Conservation (phyloP, 2,329 filamentous ascomycete species). For the Fusarium miscanthi region DNA sequence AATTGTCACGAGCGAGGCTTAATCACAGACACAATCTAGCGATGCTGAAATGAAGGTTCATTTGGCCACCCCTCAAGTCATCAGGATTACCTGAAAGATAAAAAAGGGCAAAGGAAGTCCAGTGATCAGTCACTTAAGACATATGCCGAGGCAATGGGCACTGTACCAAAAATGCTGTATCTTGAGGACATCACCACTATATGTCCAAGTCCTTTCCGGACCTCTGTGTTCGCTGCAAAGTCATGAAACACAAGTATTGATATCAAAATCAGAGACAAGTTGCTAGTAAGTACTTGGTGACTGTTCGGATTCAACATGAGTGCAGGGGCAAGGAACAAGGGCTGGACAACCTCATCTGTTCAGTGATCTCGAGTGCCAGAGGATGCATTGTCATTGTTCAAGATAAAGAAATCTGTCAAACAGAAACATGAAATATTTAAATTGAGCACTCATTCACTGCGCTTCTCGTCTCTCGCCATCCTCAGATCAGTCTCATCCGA, state of each 20-base stretch:
- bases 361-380: neutral
- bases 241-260: neutral
- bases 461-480: neutral
- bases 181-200: neutral
- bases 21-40: neutral
- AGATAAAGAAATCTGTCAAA: neutral
- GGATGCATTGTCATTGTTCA: neutral
- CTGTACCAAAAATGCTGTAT: neutral
- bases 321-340: neutral
- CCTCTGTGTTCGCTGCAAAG: neutral
- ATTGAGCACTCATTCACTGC: neutral
- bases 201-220: neutral
- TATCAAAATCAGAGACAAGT: neutral
- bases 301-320: neutral
- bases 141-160: too few relatives aligned
- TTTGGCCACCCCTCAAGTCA: too few relatives aligned
- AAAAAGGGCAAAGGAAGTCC: neutral
- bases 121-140: neutral
- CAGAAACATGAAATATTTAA: neutral
- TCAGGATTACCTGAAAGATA: too few relatives aligned
- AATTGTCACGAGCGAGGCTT: neutral
- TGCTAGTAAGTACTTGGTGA: neutral
- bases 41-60: neutral
- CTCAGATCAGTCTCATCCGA: neutral
- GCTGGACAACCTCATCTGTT: neutral